Evolutionary conservation across 75 land plant species (phyloP), one percentile per base, ranked within the genome.

Genomic region (Azolla pinnata): DNA sequence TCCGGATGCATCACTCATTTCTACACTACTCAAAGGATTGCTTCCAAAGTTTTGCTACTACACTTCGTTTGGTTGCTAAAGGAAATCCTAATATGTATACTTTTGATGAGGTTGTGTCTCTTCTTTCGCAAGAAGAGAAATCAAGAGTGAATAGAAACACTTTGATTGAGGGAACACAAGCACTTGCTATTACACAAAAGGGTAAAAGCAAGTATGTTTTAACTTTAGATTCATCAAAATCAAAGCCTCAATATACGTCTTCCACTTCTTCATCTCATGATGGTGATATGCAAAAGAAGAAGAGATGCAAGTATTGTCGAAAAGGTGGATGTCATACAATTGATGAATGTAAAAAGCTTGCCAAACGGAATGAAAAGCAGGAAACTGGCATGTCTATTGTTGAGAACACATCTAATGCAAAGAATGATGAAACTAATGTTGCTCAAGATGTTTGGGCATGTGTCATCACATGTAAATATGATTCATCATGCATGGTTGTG

Each of bases 121-220:
- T 35, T 35, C 40, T 35, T 35, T 5, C 12, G 5, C 40, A 35
- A 35, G 40, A 35, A 35, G 10, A 35, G 40, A 5, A 35, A 35
- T 35, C 40, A 12, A 5, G 40, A 5, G 40, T 35, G 10, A 35
- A 35, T 35, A 35, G 12, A 5, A 35, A 12, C 12, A 35, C 10
- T 48, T 48, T 48, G 51, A 4, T 48, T 48, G 51, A 48, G 51
- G 51, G 51, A 48, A 48, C 51, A 8, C 51, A 48, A 48, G 51
- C 21, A 4, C 51, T 48, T 48, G 51, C 51, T 48, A 48, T 48
- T 18, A 8, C 7, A 8, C 18, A 48, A 8, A 7, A 17, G 18
- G 18, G 18, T 48, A 48, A 48, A 48, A 18, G 40, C 40, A 35
- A 35, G 40, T 35, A 12, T 35, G 40, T 5, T 5, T 35, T 12